These are phyloP conservation scores for Rhizopogon vulgaris DNA, from an alignment of 768 basidiomycete genomes.

Conservation along the genomic window DNA sequence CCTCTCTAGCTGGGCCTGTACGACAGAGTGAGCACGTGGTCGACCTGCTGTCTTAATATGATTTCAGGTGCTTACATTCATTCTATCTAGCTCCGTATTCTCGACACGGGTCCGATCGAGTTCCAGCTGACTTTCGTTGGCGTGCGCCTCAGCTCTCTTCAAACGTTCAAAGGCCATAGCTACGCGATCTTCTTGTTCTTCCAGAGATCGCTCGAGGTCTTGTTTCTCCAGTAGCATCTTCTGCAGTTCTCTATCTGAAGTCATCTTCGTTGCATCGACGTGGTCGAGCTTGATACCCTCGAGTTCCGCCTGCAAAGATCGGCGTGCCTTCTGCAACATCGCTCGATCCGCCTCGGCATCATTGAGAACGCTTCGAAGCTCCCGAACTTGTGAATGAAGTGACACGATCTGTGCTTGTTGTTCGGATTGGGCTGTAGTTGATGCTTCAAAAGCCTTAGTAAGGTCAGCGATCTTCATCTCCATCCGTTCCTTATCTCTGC, in stretches of 20 bases:
- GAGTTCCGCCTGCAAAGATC: conserved; percentile 72
- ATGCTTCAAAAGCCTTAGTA: conserved; percentile 69
- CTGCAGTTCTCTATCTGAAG: conserved; percentile 71
- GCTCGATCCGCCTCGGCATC: conserved; percentile 81
- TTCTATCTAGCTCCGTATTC: conserved; percentile 73
- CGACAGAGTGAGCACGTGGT: conserved; percentile 3
- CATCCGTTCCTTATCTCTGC: conserved; percentile 82
- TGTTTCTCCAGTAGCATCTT: conserved; percentile 74
- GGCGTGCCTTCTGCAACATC: conserved; percentile 75
- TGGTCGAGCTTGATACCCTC: conserved; percentile 76
- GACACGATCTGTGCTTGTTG: conserved; percentile 82
- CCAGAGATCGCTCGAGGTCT: conserved; percentile 70
- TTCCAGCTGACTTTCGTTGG: conserved; percentile 70
- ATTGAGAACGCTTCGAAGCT: conserved; percentile 73
- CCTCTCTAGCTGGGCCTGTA: conserved; percentile 76
- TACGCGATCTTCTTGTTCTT: conserved; percentile 73
- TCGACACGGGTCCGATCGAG: conserved; percentile 72
- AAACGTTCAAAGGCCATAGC: conserved; percentile 67
- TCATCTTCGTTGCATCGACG: conserved; percentile 61
- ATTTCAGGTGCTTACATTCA: conserved; percentile 48
- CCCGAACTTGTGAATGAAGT: conserved; percentile 80
- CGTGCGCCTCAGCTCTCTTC: conserved; percentile 75
- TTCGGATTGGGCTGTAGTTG: conserved; percentile 65
- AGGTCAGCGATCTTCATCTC: conserved; percentile 77
- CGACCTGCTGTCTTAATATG: not conserved